Evolutionary conservation across 176 grass and related monocot genomes (phyloP).

Genomic region (Cocos nucifera): DNA sequence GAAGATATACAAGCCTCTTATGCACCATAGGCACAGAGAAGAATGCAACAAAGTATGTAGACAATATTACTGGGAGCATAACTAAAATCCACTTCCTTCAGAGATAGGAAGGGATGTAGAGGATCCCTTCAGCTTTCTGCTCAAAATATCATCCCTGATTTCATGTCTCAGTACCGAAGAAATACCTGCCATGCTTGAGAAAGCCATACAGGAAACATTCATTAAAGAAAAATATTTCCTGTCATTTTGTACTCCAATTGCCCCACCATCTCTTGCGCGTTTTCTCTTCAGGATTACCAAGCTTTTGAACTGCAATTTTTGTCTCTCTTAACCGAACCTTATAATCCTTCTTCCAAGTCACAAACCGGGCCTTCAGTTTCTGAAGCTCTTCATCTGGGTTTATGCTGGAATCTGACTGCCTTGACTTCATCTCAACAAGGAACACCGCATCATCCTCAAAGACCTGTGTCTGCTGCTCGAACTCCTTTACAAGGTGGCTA

Average conservation of each 20-base stretch:
- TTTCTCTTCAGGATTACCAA: slow-evolving; percentile 39
- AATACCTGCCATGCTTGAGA: no score
- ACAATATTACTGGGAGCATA: no score
- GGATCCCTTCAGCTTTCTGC: no score
- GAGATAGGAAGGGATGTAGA: no score
- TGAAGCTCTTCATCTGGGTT: slow-evolving; percentile 66
- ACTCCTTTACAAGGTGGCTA: slow-evolving; percentile 61
- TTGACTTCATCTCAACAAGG: slow-evolving; percentile 36
- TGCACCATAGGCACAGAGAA: no score
- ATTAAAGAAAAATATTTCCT: no score
- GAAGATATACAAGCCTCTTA: no score
- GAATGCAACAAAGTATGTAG: no score
- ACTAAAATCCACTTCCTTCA: no score
- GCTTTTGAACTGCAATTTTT: slow-evolving; percentile 52
- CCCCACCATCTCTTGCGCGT: slow-evolving; percentile 86
- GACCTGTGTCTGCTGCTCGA: slow-evolving; percentile 45
- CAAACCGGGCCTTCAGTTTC: slow-evolving; percentile 68
- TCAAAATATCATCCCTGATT: no score
- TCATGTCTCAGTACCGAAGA: no score
- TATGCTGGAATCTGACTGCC: slow-evolving; percentile 31
- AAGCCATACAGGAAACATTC: no score
- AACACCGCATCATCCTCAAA: slow-evolving; percentile 63
- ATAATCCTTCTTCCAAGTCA: slow-evolving; percentile 89
- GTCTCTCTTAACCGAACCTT: slow-evolving; percentile 77
- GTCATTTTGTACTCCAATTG: slow-evolving; percentile 45